phyloP scores from a whole-genome alignment of 305 asterid genomes.

The Plantago rigida region DNA sequence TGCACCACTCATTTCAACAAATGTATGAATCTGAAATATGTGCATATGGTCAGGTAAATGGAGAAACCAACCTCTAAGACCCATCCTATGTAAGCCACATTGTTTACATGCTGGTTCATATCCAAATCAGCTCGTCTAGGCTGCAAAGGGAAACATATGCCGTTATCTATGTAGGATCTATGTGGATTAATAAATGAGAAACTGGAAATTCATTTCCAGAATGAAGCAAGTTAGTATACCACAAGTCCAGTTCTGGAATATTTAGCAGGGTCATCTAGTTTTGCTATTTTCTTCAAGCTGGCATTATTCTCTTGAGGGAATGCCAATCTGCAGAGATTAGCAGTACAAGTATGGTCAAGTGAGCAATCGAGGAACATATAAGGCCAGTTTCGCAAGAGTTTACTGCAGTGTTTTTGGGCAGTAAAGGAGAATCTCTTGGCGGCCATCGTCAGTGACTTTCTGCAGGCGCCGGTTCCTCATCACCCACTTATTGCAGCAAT shows the following conservation, averaged over 20 bases:
- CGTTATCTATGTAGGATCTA: no score
- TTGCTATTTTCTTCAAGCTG: slow-evolving; percentile 72
- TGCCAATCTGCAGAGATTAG: slow-evolving; percentile 42
- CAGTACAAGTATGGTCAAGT: no score
- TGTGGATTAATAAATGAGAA: no score
- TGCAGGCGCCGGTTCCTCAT: slow-evolving; percentile 66
- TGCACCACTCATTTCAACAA: no score
- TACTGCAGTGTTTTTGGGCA: slow-evolving; percentile 44
- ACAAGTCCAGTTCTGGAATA: slow-evolving; percentile 41
- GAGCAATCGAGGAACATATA: no score
- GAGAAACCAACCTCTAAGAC: slow-evolving; percentile 58
- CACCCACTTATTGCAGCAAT: slow-evolving; percentile 53
- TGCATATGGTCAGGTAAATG: no score
- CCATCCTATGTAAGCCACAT: slow-evolving; percentile 94
- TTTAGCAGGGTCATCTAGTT: slow-evolving; percentile 38
- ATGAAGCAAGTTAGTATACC: slow-evolving; percentile 26
- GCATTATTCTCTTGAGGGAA: slow-evolving; percentile 91
- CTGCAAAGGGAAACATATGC: slow-evolving; percentile 31
- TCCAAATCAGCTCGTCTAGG: slow-evolving; percentile 92
- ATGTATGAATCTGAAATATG: no score
- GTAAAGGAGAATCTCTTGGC: slow-evolving; percentile 36
- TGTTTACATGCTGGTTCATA: slow-evolving; percentile 90
- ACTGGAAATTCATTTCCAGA: background rate
- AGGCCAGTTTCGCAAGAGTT: background rate
- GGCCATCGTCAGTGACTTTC: slow-evolving; percentile 52